These are phyloP conservation scores for Angophora floribunda DNA, from an alignment of 345 rosid species.

Conservation along the genomic window DNA sequence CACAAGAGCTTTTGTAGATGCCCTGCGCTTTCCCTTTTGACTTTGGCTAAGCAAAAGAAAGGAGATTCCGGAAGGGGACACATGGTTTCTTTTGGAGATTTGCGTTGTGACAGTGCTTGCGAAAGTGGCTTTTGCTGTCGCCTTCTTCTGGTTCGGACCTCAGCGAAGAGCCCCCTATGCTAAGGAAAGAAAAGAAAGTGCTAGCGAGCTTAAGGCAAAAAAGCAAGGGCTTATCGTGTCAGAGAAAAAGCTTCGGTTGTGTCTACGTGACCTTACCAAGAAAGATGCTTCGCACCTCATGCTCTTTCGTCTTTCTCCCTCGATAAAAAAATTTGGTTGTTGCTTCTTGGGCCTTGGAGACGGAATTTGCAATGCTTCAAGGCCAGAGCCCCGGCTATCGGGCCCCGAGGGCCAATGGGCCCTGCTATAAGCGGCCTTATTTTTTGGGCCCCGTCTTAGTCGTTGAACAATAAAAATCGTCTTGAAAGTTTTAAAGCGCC, in stretches of 20 bases:
- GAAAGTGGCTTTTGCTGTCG: neutral
- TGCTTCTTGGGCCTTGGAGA: neutral
- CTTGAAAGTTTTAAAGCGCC: neutral
- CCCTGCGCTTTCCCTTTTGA: neutral
- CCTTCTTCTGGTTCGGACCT: neutral
- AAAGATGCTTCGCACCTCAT: neutral
- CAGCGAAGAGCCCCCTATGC: neutral
- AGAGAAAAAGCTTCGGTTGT: neutral
- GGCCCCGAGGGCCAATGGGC: neutral
- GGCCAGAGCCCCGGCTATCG: neutral
- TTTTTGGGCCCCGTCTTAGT: neutral
- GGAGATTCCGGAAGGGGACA: neutral
- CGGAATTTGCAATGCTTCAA: neutral
- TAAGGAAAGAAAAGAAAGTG: neutral
- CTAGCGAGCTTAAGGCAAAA: conserved; percentile 1
- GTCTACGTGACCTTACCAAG: conserved; percentile 11
- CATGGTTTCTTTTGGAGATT: neutral
- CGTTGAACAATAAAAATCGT: neutral
- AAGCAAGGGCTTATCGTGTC: neutral
- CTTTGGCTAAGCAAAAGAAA: neutral
- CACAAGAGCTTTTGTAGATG: neutral
- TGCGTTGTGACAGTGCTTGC: neutral
- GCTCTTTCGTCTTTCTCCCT: conserved; percentile 2
- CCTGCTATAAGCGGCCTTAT: neutral
- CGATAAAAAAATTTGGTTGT: neutral